Base-by-base conservation (phyloP, 495 filamentous ascomycete genomes). In the Aspergillus campestris region DNA sequence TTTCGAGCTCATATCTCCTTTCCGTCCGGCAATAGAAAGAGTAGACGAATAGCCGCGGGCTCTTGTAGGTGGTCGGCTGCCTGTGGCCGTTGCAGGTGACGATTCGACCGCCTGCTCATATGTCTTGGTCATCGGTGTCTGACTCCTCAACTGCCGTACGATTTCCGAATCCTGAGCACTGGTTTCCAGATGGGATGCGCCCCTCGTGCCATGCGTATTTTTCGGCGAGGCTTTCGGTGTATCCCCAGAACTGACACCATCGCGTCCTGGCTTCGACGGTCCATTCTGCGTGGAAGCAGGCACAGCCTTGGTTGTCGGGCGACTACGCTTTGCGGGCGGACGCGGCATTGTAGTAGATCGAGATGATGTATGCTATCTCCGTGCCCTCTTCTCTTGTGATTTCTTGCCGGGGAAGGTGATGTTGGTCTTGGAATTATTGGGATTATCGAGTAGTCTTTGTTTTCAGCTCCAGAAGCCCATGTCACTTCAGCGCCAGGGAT, bases 11-110 rank as follows among this genome's bases (percentile, higher is more conserved):
- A 52, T 49, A 40, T 73, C 68, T 30, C 64, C 67, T 53, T 69
- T 70, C 40, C 67, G 62, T 15, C 64, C 67, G 18, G 55, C 65
- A 13, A 73, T 50, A 7, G 67, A 71, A 27, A 70, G 45, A 7
- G 70, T 70, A 31, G 70, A 69, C 1, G 70, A 73, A 40, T 73
- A 73, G 18, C 70, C 70, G n/a, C 70, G 66, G 31, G 70, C 66
- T 51, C 70, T 53, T 1, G 67, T 70, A 14, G 66, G 63, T 32
- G 66, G 69, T 33, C 69, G 60, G 46, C 67, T 71, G 1, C 61
- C 60, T 24, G 66, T 69, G 13, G 56, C 66, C 6, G 57, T 63
- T 18, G 45, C 51, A 5, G 67, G 68, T 4, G 70, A 71, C 6
- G 67, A 70, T 18, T 60, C 66, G 30, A 73, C 64, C 27, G 63